Evolutionary conservation across 208 protist genomes (phyloP), one percentile per base, ranked within the genome.

Genomic region (Strigomonas oncopelti): DNA sequence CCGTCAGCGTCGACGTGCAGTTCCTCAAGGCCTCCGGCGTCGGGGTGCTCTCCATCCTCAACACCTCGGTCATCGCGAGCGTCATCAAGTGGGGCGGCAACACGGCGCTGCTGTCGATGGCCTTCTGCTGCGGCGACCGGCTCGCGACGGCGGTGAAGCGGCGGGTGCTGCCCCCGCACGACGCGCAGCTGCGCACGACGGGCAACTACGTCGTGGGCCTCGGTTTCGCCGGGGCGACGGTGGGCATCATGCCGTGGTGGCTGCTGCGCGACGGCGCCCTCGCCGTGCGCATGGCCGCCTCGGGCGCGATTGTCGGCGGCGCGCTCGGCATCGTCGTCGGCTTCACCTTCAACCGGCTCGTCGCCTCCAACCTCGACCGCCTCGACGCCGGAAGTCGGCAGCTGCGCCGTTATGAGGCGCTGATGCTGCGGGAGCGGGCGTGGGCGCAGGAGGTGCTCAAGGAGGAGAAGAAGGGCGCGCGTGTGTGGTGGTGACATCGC

Each of bases 31-130:
- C 90, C 56, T 93, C 87, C 13, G 86, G 87, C 22, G 80, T 92
- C 1, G 87, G 87, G 5, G 78, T 91, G 28, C 64, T 95, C 27
- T 90, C 90, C 31, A 81, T 95, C 61, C 66, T 93, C 2, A 95
- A 95, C 74, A 83, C 90, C 76, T 86, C 90, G 34, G 84, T 93
- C 27, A 78, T 90, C 57, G 83, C 86, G 16, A 85, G 75, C 48
- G 84, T 90, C 13, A 71, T 95, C 5, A 95, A 95, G 75, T 95
- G 90, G 87, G 87, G 83, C 24, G 90, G 90, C 20, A 95, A 92
- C 72, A 82, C 69, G 34, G 61, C 77, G 11, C 61, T 92, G 7
- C 81, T 91, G 55, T 75, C 83, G 24, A 51, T 60, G 16, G 87
- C 87, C 24, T 95, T 95, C 58, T 91, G 80, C 65, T 28, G 84